A percentile compares a stretch with the other conserved stretches of the same genome.
phyloP scores from a whole-genome alignment of 2,329 filamentous ascomycete genomes.

The Xylariaceae sp. region DNA sequence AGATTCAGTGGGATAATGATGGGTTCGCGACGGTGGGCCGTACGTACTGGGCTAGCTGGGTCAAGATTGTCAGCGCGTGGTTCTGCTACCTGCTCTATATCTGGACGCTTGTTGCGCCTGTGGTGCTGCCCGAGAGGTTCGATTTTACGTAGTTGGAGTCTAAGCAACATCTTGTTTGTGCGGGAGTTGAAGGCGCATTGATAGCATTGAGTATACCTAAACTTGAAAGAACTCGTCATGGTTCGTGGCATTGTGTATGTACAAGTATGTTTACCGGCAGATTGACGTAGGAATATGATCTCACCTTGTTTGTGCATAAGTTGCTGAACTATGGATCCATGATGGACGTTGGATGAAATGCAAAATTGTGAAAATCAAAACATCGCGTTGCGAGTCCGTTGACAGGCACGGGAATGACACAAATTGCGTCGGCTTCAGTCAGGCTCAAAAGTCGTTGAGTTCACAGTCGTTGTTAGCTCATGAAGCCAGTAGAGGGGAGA shows the following conservation, averaged over 20 bases:
- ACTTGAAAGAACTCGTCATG: neutral
- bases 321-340: neutral
- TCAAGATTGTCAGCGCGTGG: slow-evolving; percentile 98
- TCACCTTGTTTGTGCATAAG: neutral
- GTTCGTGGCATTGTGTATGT: neutral
- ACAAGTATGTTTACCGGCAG: neutral
- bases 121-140: slow-evolving; percentile 82
- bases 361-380: neutral
- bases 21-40: slow-evolving; percentile 90
- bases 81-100: slow-evolving; percentile 91
- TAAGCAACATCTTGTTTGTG: neutral
- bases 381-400: neutral
- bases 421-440: no score
- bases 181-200: slow-evolving; percentile 8
- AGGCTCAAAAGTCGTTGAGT: no score
- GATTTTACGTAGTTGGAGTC: slow-evolving; percentile 37
- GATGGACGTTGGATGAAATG: neutral
- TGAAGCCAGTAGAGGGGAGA: no score
- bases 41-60: slow-evolving; percentile 97
- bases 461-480: no score
- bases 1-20: slow-evolving; percentile 59
- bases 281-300: neutral
- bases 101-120: slow-evolving; percentile 87
- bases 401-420: no score
- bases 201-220: slow-evolving; percentile 3